Evolutionary conservation across 2,329 filamentous ascomycete genomes (phyloP), one percentile per base, ranked within the genome.

Genomic region (Chalaropsis thielavioides): DNA sequence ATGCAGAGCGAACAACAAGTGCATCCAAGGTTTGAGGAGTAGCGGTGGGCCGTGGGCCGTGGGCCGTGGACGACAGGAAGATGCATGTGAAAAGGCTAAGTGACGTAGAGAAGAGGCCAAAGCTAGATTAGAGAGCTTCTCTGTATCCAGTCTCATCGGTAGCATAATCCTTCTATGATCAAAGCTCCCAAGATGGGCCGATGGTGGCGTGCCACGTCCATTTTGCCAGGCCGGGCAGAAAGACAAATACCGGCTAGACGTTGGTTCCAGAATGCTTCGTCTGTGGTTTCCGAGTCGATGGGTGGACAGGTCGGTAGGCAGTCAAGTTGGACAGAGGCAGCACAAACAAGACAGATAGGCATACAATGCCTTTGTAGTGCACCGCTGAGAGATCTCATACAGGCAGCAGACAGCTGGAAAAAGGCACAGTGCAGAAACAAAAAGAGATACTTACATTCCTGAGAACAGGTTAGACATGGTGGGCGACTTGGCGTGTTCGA

Each of bases 401-500:
- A 58, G 58, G 61, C 24, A 62, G 24, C 27, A 38, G 35, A 10
- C 35, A 38, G 35, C 35, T 38, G 8, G 35, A 22, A 64, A 38
- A 62, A 51, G 38, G 24, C 27, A n/a, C 27, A 58, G 17, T 8
- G 24, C 4, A n/a, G 51, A 64, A 65, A 40, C 24, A 64, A 64
- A 51, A 67, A 22, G 19, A 58, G 44, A 65, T 68, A 81, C 81
- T 81, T 77, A 83, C 81, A 83, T 83, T 74, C 81, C 81, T 71
- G 81, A 83, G 73, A 83, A 83, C 70, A 83, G 75, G 75, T 82
- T 83, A 70, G 81, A 83, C 81, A 83, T 83, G 72, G 71, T 76
- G 70, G 69, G 65, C 64, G 69, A 68, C 38, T 54, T 61, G 24
- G 11, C 24, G 43, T 62, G 31, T 44, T 58, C 24, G 46, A 58